A percentile compares a stretch with the other conserved stretches of the same genome.
These are phyloP conservation scores for Allium sativum DNA, from an alignment of 106 monocot genomes.

Conservation along the genomic window DNA sequence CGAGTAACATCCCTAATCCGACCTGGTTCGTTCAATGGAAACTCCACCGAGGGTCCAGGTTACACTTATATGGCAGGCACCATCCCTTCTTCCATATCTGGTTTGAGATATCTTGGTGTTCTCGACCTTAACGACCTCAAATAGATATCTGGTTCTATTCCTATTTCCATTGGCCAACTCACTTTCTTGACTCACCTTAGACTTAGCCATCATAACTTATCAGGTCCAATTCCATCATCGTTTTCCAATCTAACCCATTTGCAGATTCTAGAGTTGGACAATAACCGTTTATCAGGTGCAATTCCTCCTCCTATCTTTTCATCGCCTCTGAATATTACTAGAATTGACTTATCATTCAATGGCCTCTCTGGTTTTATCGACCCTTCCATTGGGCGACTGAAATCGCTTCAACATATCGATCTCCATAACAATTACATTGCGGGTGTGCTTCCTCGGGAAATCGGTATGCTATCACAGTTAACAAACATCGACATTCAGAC, in stretches of 20 bases:
- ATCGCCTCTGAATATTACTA: no score
- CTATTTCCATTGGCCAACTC: conserved; percentile 4
- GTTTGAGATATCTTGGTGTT: conserved; percentile 18
- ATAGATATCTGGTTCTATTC: background rate
- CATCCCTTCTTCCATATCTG: conserved; percentile 28
- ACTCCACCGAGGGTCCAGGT: background rate
- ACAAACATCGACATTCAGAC: conserved; percentile 14
- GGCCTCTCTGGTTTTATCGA: conserved; percentile 31
- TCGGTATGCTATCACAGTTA: conserved; percentile 15
- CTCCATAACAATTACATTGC: conserved; percentile 10
- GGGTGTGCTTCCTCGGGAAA: conserved; percentile 12
- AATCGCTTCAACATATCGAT: conserved; percentile 4
- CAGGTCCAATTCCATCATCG: conserved; percentile 31
- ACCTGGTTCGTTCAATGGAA: conserved; percentile 2
- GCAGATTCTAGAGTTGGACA: background rate
- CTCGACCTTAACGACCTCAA: background rate
- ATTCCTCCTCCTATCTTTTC: conserved; percentile 15
- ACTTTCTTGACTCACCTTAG: conserved; percentile 15
- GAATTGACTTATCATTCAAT: conserved; percentile 5
- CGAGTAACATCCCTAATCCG: conserved; percentile 22
- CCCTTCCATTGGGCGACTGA: conserved; percentile 4
- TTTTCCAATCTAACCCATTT: conserved; percentile 17
- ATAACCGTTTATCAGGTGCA: conserved; percentile 10
- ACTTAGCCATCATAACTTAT: conserved; percentile 24
- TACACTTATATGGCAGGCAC: conserved; percentile 17